phyloP scores from a whole-genome alignment of 208 protist species.

The Leptomonas seymouri region DNA sequence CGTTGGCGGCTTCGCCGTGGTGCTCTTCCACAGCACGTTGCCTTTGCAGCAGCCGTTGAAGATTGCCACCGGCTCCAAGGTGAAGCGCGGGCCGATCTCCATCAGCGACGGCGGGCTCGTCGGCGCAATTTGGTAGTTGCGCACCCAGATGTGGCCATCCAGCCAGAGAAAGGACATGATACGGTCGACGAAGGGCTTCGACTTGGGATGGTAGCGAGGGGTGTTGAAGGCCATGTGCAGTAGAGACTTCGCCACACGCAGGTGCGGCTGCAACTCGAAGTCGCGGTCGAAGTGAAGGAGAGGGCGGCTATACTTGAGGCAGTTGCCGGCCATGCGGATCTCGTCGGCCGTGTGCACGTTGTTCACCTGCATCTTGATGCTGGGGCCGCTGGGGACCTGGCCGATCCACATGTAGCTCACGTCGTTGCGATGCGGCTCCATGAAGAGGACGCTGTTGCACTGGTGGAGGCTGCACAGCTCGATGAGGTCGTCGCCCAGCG shows the following conservation, averaged over 20 bases:
- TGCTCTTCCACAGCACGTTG: conserved; percentile 94
- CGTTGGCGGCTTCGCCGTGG: conserved; percentile 60
- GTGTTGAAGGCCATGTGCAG: conserved; percentile 97
- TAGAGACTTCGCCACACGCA: conserved; percentile 95
- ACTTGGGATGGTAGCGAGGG: conserved; percentile 96
- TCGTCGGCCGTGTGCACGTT: conserved; percentile 98
- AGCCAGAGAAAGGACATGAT: conserved; percentile 97
- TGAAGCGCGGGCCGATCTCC: conserved; percentile 98
- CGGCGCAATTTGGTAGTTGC: conserved; percentile 97
- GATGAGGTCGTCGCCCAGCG: conserved; percentile 71
- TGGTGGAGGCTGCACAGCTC: conserved; percentile 93
- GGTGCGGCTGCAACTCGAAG: conserved; percentile 94
- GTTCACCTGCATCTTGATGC: conserved; percentile 94
- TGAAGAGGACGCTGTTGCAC: conserved; percentile 94
- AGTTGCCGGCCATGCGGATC: conserved; percentile 98
- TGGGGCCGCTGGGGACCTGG: conserved; percentile 93
- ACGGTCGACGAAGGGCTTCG: conserved; percentile 99
- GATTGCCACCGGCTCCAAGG: conserved; percentile 94
- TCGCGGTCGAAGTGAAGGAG: conserved; percentile 97
- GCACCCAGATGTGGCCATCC: conserved; percentile 98
- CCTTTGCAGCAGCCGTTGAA: conserved; percentile 96
- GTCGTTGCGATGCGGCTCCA: conserved; percentile 90
- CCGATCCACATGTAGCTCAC: conserved; percentile 96
- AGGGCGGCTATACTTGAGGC: conserved; percentile 97
- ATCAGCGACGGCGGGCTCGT: conserved; percentile 77